phyloP scores from a whole-genome alignment of 108 stramenopile genomes.

The Skeletonema potamos region DNA sequence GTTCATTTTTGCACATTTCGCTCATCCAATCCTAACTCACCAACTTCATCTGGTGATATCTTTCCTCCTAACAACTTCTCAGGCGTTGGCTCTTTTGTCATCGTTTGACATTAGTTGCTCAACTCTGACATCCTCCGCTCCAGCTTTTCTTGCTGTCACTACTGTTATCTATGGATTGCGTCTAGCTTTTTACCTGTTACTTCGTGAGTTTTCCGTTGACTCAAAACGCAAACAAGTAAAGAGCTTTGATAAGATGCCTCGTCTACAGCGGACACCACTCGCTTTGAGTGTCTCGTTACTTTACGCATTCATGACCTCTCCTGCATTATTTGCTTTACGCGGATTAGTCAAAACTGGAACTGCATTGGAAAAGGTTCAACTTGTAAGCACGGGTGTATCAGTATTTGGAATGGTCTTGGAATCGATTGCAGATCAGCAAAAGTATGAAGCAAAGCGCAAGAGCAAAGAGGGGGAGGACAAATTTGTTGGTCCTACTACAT shows the following conservation, averaged over 20 bases:
- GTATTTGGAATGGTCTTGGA: constrained; percentile 25
- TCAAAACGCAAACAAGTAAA: constrained; percentile 26
- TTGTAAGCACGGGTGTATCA: constrained; percentile 6
- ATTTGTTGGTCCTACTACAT: constrained; percentile 35
- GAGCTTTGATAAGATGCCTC: constrained; percentile 23
- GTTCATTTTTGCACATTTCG: background rate
- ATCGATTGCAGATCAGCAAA: constrained; percentile 43
- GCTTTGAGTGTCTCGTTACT: constrained; percentile 33
- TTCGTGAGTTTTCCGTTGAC: constrained; percentile 28
- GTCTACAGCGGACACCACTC: constrained; percentile 28
- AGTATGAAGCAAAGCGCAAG: constrained; percentile 24
- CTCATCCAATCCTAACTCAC: background rate
- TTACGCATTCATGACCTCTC: constrained; percentile 45
- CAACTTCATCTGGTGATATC: background rate
- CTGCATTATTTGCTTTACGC: constrained; percentile 38
- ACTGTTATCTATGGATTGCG: constrained; percentile 37
- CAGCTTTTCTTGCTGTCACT: constrained; percentile 3
- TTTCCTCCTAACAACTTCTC: background rate
- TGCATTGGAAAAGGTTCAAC: constrained; percentile 3
- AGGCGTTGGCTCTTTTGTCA: constrained; percentile 15
- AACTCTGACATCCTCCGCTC: constrained; percentile 6
- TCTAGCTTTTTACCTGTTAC: constrained; percentile 23
- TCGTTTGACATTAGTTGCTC: constrained; percentile 15
- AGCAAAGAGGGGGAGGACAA: constrained; percentile 10
- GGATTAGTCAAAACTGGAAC: background rate